A percentile compares a stretch with the other conserved stretches of the same genome.
phyloP scores from a whole-genome alignment of 1,139 yeast species.

The Insectozyma bohioensis region DNA sequence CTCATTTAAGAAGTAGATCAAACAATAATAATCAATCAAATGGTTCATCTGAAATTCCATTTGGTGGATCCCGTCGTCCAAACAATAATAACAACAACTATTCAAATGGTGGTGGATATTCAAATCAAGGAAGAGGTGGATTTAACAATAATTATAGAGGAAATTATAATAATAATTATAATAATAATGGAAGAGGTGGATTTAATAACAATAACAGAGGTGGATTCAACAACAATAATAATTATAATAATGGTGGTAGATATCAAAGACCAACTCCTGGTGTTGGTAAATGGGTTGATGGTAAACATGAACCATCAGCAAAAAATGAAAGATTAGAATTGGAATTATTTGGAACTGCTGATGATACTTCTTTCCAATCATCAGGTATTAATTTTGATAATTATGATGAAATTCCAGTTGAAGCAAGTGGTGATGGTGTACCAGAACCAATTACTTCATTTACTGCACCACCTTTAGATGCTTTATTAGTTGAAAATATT shows the following conservation, averaged over 20 bases:
- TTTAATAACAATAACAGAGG: conserved; percentile 24
- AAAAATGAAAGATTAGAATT: conserved; percentile 69
- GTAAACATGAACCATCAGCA: conserved; percentile 84
- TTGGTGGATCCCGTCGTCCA: conserved; percentile 15
- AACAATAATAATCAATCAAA: conserved; percentile 11
- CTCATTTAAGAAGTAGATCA: conserved; percentile 53
- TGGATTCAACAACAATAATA: conserved; percentile 21
- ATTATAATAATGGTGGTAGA: conserved; percentile 24
- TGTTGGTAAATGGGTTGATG: conserved; percentile 80
- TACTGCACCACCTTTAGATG: conserved; percentile 90
- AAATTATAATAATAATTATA: conserved; percentile 24
- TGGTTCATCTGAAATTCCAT: conserved; percentile 8
- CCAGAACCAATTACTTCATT: conserved; percentile 91
- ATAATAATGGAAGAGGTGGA: conserved; percentile 21
- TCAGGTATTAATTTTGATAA: conserved; percentile 98
- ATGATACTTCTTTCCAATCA: conserved; percentile 80
- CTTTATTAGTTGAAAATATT: conserved; percentile 83
- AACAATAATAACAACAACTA: conserved; percentile 9
- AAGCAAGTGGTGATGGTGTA: conserved; percentile 92
- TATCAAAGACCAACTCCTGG: conserved; percentile 34
- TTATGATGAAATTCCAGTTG: conserved; percentile 98
- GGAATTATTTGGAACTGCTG: conserved; percentile 84
- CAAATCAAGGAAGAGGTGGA: conserved; percentile 10
- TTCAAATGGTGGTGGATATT: conserved; percentile 1
- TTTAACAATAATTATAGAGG: conserved; percentile 28